Evolutionary conservation across 805 yeast species (phyloP).

Genomic region (Henningerozyma blattae): DNA sequence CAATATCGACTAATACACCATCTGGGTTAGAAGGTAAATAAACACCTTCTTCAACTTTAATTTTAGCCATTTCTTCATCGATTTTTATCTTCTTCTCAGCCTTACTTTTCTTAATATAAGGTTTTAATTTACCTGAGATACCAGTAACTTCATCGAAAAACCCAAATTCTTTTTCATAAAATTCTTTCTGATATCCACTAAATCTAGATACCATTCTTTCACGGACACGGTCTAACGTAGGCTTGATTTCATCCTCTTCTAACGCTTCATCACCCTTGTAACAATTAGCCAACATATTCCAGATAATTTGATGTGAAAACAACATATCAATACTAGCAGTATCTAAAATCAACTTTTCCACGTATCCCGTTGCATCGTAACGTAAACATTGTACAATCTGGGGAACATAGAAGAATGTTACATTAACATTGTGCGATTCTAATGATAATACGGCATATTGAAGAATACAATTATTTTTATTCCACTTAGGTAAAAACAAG

Average conservation of each 20-base stretch:
- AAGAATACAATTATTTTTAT: conserved; percentile 49
- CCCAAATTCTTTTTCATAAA: conserved; percentile 72
- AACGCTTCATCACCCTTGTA: conserved; percentile 81
- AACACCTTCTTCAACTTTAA: conserved; percentile 66
- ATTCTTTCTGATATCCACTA: conserved; percentile 44
- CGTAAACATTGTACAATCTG: conserved; percentile 91
- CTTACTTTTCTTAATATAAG: conserved; percentile 84
- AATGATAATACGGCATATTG: conserved; percentile 88
- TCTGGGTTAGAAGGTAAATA: conserved; percentile 95
- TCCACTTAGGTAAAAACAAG: conserved; percentile 65
- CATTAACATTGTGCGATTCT: conserved; percentile 74
- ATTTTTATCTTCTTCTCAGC: conserved; percentile 94
- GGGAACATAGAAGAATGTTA: conserved; percentile 94
- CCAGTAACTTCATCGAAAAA: conserved; percentile 87
- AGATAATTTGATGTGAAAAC: conserved; percentile 94
- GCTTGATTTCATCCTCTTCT: conserved; percentile 72
- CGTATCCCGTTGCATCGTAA: conserved; percentile 73
- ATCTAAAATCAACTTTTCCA: conserved; percentile 78
- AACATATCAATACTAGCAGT: conserved; percentile 83
- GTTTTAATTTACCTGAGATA: conserved; percentile 90
- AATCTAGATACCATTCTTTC: conserved; percentile 51
- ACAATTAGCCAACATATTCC: conserved; percentile 95
- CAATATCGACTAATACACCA: conserved; percentile 85
- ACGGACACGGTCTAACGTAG: conserved; percentile 65
- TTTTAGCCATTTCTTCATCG: conserved; percentile 86